Evolutionary conservation across 2,329 filamentous ascomycete species (phyloP).

Genomic region (Cordyceps cateniannulata): DNA sequence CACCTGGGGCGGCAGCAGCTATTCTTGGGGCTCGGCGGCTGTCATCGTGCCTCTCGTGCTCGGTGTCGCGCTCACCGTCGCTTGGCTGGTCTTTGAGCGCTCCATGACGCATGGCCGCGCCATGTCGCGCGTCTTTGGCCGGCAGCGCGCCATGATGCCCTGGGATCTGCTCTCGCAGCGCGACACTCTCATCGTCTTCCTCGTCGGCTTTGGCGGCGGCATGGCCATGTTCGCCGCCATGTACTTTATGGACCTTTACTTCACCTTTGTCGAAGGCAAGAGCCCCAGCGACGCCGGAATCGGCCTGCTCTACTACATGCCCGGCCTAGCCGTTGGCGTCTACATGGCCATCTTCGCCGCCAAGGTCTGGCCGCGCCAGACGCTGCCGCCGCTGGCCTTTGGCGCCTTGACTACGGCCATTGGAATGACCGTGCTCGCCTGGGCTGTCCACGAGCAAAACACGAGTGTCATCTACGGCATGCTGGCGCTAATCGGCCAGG

Average conservation of each 20-base stretch:
- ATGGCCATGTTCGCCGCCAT: constrained; percentile 48
- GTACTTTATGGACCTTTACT: constrained; percentile 65
- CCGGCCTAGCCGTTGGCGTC: constrained; percentile 37
- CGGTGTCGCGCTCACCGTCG: constrained; percentile 34
- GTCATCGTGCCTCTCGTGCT: constrained; percentile 44
- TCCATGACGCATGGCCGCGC: constrained; percentile 43
- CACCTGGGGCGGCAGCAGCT: constrained; percentile 49
- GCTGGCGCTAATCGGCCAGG: constrained; percentile 57
- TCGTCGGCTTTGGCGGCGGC: constrained; percentile 54
- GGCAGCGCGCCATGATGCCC: constrained; percentile 59
- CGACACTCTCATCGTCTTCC: constrained; percentile 54
- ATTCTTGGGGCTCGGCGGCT: constrained; percentile 42
- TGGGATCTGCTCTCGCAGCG: constrained; percentile 50
- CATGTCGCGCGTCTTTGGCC: constrained; percentile 41
- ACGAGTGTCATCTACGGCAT: constrained; percentile 53
- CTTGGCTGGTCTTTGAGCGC: constrained; percentile 46
- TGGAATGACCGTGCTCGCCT: constrained; percentile 52
- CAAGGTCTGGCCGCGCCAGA: constrained; percentile 56
- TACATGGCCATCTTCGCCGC: constrained; percentile 52
- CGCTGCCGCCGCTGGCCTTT: constrained; percentile 50
- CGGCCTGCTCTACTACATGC: constrained; percentile 55
- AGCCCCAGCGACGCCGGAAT: constrained; percentile 34
- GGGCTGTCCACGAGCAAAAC: constrained; percentile 45
- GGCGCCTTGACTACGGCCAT: constrained; percentile 50
- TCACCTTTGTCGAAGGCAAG: constrained; percentile 48